These are phyloP conservation scores for Prorocentrum cordatum DNA, from an alignment of 169 alveolate species.

Conservation along the genomic window DNA sequence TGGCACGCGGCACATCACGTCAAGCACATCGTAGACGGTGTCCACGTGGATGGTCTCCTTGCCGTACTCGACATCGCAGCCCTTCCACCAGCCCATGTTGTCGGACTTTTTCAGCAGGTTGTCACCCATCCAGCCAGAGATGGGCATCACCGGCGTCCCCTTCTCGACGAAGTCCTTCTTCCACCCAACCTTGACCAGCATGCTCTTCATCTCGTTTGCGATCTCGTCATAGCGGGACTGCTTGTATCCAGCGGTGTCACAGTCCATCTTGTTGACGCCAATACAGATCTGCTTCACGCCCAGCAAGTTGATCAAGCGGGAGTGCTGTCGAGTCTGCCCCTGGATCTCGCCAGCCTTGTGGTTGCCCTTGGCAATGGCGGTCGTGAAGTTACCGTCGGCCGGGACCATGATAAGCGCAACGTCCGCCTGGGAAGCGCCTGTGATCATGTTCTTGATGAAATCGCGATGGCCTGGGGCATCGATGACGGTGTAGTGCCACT, in stretches of 20 bases:
- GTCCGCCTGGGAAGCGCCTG: slow-evolving; percentile 99
- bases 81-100: slow-evolving; percentile 97
- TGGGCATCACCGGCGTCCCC: slow-evolving; percentile 89
- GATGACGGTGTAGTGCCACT: slow-evolving; percentile 92
- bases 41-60: neutral
- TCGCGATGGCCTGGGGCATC: slow-evolving; percentile 99
- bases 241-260: slow-evolving; percentile 82
- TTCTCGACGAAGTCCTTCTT: slow-evolving; percentile 80
- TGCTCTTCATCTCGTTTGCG: slow-evolving; percentile 88
- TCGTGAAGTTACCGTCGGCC: slow-evolving; percentile 91
- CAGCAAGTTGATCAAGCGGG: slow-evolving; percentile 93
- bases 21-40: neutral
- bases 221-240: slow-evolving; percentile 94
- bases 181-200: slow-evolving; percentile 94
- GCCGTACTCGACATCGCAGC: slow-evolving; percentile 69
- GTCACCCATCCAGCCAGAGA: slow-evolving; percentile 97
- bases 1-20: neutral
- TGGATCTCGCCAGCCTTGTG: slow-evolving; percentile 78
- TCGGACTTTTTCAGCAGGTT: slow-evolving; percentile 92
- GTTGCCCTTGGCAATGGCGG: slow-evolving; percentile 79
- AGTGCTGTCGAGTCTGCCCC: slow-evolving; percentile 98
- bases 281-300: slow-evolving; percentile 91
- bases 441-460: slow-evolving; percentile 97
- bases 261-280: slow-evolving; percentile 98
- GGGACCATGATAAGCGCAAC: slow-evolving; percentile 95